Base-by-base conservation (phyloP, 345 rosid genomes). In the Firmiana major region DNA sequence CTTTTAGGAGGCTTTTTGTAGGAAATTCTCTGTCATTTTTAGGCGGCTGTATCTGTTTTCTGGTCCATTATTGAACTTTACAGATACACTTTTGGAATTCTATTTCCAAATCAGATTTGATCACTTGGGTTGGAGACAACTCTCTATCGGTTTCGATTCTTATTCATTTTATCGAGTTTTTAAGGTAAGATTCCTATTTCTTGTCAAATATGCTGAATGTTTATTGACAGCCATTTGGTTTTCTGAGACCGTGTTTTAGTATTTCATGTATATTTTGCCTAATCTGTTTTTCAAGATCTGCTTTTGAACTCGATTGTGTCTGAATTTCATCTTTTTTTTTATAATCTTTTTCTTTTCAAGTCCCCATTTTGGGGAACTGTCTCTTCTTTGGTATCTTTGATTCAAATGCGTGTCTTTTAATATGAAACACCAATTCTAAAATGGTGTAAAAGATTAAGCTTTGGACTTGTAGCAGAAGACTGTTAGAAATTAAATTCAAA, bases 171-270 rank as follows among this genome's bases (percentile, higher is more conserved):
- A 4, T 19, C 51, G 43, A 22, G 6, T 4, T 71, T 53, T 10
- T 38, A 71, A 71, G 76, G 76, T 73, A 55, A 55, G 65, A 38
- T 57, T 55, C 48, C 21, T 55, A 22, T 34, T 73, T 73, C 76
- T 51, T n/a, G 46, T 51, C 24, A 15, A 28, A 49, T 71, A n/a
- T 40, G 21, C 8, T 7, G 36, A 57, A 36, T 6, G 51, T 38
- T 1, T 22, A 55, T 55, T 36, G 11, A 36, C 63, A 53, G 49
- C 6, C 62, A 36, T 57, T 55, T 31, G 28, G 34, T 53, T 73
- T 38, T 73, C 65, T 21, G 49, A 34, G 36, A 38, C 64, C 31
- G 28, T 53, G 12, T 34, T 72, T 21, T 72, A 10, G 55, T 46
- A 12, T 45, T 54, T 67, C 15, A n/a, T 45, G 5, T 60, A n/a